Percentiles rank a stretch among this genome's conserved stretches.
Conservation (phyloP, 495 filamentous ascomycete species). For the Tuber melanosporum region DNA sequence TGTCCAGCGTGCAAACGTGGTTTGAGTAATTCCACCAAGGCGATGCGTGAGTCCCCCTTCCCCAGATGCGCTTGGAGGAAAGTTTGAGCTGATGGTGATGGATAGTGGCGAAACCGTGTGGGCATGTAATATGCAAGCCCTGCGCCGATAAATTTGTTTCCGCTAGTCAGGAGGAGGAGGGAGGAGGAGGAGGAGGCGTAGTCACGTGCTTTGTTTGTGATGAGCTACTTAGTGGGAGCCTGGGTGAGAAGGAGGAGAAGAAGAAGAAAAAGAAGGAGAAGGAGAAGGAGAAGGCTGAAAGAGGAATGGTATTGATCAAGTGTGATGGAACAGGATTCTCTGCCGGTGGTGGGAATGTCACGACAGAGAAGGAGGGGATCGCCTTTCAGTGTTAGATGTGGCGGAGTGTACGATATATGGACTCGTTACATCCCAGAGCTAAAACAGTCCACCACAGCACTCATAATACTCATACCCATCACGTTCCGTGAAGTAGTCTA, state of each 20-base stretch:
- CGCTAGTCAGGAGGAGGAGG: constrained; percentile 49
- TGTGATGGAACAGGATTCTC: constrained; percentile 93
- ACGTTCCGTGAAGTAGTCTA: too few species aligned
- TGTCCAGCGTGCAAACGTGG: constrained; percentile 88
- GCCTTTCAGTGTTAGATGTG: constrained; percentile 70
- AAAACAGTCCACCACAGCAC: background rate
- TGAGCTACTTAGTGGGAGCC: constrained; percentile 57
- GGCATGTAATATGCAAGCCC: constrained; percentile 83
- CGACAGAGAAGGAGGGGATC: constrained; percentile 70
- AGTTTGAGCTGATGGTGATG: background rate
- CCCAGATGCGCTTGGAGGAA: background rate
- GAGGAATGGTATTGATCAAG: constrained; percentile 73
- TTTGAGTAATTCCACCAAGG: constrained; percentile 74
- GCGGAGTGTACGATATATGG: background rate
- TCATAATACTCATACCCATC: too few species aligned
- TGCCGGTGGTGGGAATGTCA: constrained; percentile 65
- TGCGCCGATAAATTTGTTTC: constrained; percentile 86
- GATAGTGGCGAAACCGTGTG: constrained; percentile 78
- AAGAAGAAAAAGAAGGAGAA: constrained; percentile 22
- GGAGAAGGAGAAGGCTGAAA: constrained; percentile 52
- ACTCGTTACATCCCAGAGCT: background rate
- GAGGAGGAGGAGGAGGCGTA: constrained; percentile 10
- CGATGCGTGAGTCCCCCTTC: constrained; percentile 52
- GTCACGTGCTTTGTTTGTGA: constrained; percentile 86
- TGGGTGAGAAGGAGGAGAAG: constrained; percentile 49